phyloP scores from a whole-genome alignment of 225 moss, liverwort and hornwort genomes.

The Thuidium tamariscinum region DNA sequence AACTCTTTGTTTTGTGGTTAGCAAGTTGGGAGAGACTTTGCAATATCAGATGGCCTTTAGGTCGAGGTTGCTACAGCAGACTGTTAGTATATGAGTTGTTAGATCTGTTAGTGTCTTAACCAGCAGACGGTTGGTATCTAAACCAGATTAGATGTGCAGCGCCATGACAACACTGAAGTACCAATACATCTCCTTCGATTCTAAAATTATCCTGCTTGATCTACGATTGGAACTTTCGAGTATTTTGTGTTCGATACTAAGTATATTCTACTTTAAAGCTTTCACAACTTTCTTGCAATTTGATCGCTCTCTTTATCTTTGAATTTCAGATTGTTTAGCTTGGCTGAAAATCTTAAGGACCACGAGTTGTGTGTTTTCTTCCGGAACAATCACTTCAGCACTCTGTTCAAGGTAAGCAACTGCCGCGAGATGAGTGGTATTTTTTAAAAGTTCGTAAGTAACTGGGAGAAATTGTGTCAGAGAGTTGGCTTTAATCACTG shows the following conservation, averaged over 20 bases:
- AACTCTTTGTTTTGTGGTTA: background rate
- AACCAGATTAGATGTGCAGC: background rate
- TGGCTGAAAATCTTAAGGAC: constrained; percentile 81
- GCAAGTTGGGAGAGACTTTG: background rate
- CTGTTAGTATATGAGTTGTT: background rate
- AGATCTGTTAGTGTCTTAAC: background rate
- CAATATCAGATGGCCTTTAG: background rate
- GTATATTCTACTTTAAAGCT: background rate
- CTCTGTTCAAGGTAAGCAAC: constrained; percentile 80
- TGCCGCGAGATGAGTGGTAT: background rate
- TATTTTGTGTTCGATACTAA: background rate
- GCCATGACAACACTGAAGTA: background rate
- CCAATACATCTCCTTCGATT: background rate
- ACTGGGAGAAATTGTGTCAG: background rate
- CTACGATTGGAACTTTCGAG: background rate
- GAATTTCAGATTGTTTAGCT: constrained; percentile 73
- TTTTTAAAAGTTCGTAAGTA: background rate
- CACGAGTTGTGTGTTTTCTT: constrained; percentile 90
- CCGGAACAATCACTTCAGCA: constrained; percentile 99
- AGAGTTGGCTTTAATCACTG: background rate
- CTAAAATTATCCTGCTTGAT: background rate
- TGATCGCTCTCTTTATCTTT: background rate
- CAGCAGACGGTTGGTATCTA: background rate
- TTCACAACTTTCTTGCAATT: background rate
- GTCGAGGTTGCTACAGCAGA: background rate